Base-by-base conservation (phyloP, 2,329 filamentous ascomycete species). In the Fusarium equiseti region DNA sequence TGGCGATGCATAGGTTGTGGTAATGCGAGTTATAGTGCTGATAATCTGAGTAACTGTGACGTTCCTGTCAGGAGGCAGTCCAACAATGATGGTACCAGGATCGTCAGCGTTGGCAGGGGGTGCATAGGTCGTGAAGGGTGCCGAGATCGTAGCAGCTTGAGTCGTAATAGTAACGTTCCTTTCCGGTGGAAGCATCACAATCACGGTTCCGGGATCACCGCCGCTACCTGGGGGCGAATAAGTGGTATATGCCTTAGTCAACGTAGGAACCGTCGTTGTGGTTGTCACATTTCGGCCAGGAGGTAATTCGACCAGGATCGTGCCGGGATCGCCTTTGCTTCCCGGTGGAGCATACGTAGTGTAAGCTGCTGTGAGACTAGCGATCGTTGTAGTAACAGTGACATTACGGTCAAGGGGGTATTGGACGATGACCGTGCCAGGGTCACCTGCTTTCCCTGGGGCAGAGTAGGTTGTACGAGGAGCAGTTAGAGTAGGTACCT, bases 181-280 rank as follows among this genome's bases (percentile, higher is more conserved):
- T 10, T 57, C 57, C 6, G 65, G 63, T 3, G 65, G 65, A 2
- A 62, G 48, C 13, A 44, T 29, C 4, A 68, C 52, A 29, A 68
- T 53, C 3, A 68, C 35, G 3, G 65, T 68, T 5, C 65, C 65
- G 6, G 65, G 63, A n/a, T 68, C 65, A 13, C 54, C 65, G 4
- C 12, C 24, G 7, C 16, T 24, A 2, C 38, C 57, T 8, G 65
- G 65, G 13, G 59, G 38, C 8, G 52, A 63, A 35, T 63, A 64
- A 9, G 59, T 64, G 16, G 61, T 64, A 24, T 48, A 63, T 13
- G 59, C 43, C 24, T 29, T 12, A 2, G 61, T 63, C 16, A 63
- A 12, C 12, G 57, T 58, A 22, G 35, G 43, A 1, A 62, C 43
- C 6, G 31, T 26, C 9, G 40, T 38, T 8, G 65, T 68, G 8